Conservation (phyloP, 2,329 filamentous ascomycete genomes). For the Fusarium sp. region DNA sequence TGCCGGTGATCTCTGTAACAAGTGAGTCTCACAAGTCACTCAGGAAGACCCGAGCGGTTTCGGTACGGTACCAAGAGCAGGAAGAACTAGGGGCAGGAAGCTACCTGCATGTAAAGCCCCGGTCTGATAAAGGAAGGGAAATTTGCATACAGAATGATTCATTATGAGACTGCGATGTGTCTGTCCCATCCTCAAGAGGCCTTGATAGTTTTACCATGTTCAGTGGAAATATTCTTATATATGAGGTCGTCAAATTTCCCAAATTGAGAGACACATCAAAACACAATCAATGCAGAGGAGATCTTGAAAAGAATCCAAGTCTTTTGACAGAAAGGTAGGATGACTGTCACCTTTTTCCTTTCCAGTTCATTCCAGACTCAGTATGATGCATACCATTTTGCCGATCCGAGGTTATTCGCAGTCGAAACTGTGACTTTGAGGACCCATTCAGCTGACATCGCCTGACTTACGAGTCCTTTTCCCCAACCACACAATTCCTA, state of each 20-base stretch:
- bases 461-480: constrained; percentile 1
- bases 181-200: no score
- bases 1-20: rapidly evolving
- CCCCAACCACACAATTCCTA: rapidly evolving
- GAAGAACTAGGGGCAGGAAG: not conserved
- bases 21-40: not conserved
- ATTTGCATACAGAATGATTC: not conserved
- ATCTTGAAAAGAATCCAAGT: rapidly evolving
- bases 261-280: not conserved
- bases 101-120: not conserved
- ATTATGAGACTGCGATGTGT: not conserved
- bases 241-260: not conserved
- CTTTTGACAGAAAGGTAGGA: not conserved
- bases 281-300: not conserved
- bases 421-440: constrained; percentile 18
- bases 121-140: not conserved
- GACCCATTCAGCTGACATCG: constrained; percentile 33
- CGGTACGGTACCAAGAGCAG: not conserved
- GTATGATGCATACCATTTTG: constrained; percentile 34
- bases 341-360: rapidly evolving
- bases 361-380: not conserved
- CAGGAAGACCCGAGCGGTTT: not conserved
- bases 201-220: rapidly evolving
- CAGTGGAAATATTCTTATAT: rapidly evolving
- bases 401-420: constrained; percentile 29